Base-by-base conservation (phyloP, 805 yeast species). In the Nakazawaea laoshanensis region DNA sequence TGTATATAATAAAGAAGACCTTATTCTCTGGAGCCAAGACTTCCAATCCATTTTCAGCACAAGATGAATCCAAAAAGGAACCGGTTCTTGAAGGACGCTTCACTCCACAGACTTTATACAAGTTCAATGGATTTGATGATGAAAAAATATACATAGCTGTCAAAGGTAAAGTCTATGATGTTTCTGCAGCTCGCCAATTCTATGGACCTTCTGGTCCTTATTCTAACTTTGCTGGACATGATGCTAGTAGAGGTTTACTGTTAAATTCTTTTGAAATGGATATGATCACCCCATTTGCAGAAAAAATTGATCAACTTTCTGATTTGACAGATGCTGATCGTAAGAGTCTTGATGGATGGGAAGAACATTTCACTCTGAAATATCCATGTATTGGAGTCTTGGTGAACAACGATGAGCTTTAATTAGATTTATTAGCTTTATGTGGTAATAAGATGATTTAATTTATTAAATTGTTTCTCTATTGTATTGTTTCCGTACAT, bases 191-290 rank as follows among this genome's bases (percentile, higher is more conserved):
- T 0, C 72, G 88, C 42, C 70, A 72, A 29, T 88, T 89, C 52
- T 89, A 89, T 55, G 97, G 97, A 0, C 97, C 97, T 5, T 84
- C 89, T 19, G 96, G 96, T 0, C 95, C 96, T 0, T 89, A 89
- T 57, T 77, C 83, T 27, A 85, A 83, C 50, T 89, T 89, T 65
- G 96, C 96, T 1, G 97, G 97, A 2, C 80, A 84, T 44, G 97
- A 89, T 58, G 96, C 96, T 3, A 80, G 94, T 1, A 66, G 97
- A 43, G 97, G 96, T 0, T 67, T 89, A 36, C 96, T 96, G 1
- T 62, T 72, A 46, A 88, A 87, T 55, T 82, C 94, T 12, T 89
- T 88, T 57, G 96, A 87, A 32, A 43, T 63, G 15, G 70, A 57
- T 46, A 38, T 37, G 54, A 61, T 92, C 18, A 80, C 77, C 24